A percentile compares a stretch with the other conserved stretches of the same genome.
Conservation (phyloP, 2,329 filamentous ascomycete genomes). For the Pseudogymnoascus sp. region DNA sequence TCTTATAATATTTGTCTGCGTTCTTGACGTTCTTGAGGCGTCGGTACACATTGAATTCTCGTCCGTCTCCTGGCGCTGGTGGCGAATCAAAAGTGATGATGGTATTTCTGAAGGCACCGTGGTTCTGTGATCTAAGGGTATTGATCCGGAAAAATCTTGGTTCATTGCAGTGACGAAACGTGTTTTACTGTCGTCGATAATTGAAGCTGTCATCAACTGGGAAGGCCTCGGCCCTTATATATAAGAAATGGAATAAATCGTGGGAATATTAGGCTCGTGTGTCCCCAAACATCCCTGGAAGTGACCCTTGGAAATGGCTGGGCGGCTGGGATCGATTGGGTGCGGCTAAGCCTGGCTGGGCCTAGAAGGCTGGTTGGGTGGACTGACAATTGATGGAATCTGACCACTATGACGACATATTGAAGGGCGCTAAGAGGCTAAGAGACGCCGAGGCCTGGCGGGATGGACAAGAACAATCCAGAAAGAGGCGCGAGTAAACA, state of each 20-base stretch:
- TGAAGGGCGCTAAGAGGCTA: not conserved
- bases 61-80: not conserved
- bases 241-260: not conserved
- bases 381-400: not conserved
- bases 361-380: not conserved
- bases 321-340: not conserved
- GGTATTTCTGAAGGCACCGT: not conserved
- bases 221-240: not conserved
- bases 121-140: not conserved
- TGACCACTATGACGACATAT: not conserved
- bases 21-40: not conserved
- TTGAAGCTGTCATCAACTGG: not conserved
- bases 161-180: not conserved
- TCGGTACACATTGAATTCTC: conserved; percentile 5
- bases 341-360: not conserved
- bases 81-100: not conserved
- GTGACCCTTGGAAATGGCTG: not conserved
- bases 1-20: conserved; percentile 1
- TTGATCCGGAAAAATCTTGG: not conserved
- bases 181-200: not conserved
- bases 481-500: not conserved
- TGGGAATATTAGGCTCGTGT: not conserved
- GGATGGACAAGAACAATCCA: not conserved
- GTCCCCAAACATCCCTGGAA: not conserved
- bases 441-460: not conserved